Conservation (phyloP, 208 protist genomes). For the Wallacemonas sp. region DNA sequence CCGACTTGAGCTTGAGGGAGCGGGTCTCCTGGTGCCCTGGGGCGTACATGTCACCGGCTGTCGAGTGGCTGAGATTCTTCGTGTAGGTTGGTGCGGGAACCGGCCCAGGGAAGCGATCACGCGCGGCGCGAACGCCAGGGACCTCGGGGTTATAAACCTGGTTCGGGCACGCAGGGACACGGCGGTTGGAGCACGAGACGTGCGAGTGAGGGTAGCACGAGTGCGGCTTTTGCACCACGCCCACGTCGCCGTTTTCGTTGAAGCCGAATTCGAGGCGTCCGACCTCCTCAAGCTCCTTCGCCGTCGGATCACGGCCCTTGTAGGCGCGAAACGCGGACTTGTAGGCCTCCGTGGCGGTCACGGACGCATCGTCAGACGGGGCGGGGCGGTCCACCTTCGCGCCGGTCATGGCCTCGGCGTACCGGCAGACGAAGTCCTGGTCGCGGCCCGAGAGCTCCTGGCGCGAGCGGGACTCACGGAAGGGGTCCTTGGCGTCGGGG, state of each 20-base stretch:
- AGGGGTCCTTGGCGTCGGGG: conserved; percentile 38
- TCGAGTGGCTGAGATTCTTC: conserved; percentile 71
- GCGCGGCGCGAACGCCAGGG: conserved; percentile 62
- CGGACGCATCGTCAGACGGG: conserved; percentile 27
- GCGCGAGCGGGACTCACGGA: conserved; percentile 52
- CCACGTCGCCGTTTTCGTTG: conserved; percentile 69
- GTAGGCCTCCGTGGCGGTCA: conserved; percentile 66
- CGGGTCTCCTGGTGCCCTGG: conserved; percentile 57
- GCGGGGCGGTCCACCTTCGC: conserved; percentile 36
- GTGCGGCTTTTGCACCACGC: conserved; percentile 83
- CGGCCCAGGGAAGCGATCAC: conserved; percentile 77
- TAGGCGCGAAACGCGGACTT: conserved; percentile 69
- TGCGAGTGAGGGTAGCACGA: conserved; percentile 77
- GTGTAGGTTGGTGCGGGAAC: conserved; percentile 83
- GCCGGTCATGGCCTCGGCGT: conserved; percentile 58
- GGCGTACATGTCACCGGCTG: conserved; percentile 60
- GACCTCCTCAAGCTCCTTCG: conserved; percentile 78
- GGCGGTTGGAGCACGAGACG: conserved; percentile 61
- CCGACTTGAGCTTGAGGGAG: conserved; percentile 23
- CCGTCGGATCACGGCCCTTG: conserved; percentile 62
- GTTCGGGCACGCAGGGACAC: conserved; percentile 41
- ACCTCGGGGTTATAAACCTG: conserved; percentile 67
- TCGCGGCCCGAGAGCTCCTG: conserved; percentile 58
- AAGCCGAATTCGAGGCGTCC: conserved; percentile 67
- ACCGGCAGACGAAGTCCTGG: conserved; percentile 83